Conservation (phyloP, 2,329 filamentous ascomycete species). For the Sporothrix dimorphospora region DNA sequence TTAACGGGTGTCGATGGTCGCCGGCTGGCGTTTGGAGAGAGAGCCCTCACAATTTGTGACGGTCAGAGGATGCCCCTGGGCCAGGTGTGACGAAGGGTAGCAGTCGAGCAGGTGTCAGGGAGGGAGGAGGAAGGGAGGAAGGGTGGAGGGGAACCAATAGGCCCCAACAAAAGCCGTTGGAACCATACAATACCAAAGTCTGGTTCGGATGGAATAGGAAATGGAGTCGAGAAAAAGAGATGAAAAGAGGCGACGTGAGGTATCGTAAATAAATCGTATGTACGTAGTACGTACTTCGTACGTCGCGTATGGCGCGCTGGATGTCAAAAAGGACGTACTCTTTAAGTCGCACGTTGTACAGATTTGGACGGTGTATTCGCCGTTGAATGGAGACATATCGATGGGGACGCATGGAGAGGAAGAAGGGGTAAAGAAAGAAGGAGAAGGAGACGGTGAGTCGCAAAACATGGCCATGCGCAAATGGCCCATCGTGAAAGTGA, state of each 20-base stretch:
- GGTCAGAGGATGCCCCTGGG: too few relatives aligned
- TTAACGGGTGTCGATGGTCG: not conserved
- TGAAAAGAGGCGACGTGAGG: not conserved
- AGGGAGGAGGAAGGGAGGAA: not conserved
- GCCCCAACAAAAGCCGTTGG: not conserved
- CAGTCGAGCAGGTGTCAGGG: too few relatives aligned
- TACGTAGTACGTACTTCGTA: not conserved
- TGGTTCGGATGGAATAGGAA: not conserved
- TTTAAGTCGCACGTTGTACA: not conserved
- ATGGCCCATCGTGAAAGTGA: not conserved
- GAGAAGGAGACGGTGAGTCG: not conserved
- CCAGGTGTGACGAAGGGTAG: slow-evolving; percentile 12
- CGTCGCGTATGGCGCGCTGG: not conserved
- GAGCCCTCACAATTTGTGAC: too few relatives aligned
- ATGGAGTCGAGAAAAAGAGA: not conserved
- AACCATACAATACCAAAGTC: not conserved
- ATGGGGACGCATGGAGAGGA: not conserved
- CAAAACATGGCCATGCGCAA: not conserved
- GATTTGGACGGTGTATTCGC: not conserved
- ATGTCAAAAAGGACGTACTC: not conserved
- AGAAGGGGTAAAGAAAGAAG: not conserved
- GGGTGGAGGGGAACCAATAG: not conserved
- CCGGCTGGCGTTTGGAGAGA: too few relatives aligned
- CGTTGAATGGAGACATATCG: slow-evolving; percentile 5
- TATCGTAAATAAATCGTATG: not conserved